A percentile compares a stretch with the other conserved stretches of the same genome.
Evolutionary conservation across 2,329 filamentous ascomycete species (phyloP).

Genomic region (Rhexocercosporidium sp.): DNA sequence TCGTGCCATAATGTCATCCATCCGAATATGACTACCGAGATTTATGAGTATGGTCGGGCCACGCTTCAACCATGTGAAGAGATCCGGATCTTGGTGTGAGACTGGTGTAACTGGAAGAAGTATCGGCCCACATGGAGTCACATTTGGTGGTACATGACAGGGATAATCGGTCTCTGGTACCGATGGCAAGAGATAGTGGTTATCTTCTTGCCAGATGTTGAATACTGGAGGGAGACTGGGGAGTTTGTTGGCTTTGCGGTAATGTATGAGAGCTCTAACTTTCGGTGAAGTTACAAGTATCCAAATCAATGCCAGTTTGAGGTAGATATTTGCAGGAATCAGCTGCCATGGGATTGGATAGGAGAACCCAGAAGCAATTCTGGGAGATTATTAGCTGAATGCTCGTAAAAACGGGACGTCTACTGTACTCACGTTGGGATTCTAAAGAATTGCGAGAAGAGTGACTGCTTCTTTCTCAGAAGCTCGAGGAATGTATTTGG

Average conservation of each 20-base stretch:
- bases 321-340: slow-evolving; percentile 49
- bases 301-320: slow-evolving; percentile 41
- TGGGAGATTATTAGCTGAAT: slow-evolving; percentile 32
- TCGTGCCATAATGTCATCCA: slow-evolving; percentile 39
- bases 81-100: slow-evolving; percentile 46
- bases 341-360: slow-evolving; percentile 53
- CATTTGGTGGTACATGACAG: slow-evolving; percentile 46
- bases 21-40: slow-evolving; percentile 47
- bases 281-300: slow-evolving; percentile 29
- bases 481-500: slow-evolving; percentile 53
- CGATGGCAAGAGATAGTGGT: slow-evolving; percentile 34
- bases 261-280: slow-evolving; percentile 33
- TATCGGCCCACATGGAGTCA: slow-evolving; percentile 54
- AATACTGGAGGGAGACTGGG: slow-evolving; percentile 36
- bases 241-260: slow-evolving; percentile 38
- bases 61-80: slow-evolving; percentile 49
- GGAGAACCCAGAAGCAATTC: slow-evolving; percentile 50
- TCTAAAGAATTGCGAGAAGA: slow-evolving; percentile 44
- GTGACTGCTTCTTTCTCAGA: slow-evolving; percentile 47
- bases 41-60: slow-evolving; percentile 55
- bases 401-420: background rate
- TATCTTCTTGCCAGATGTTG: slow-evolving; percentile 40
- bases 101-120: slow-evolving; percentile 44
- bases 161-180: slow-evolving; percentile 43
- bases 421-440: slow-evolving; percentile 45